phyloP scores from a whole-genome alignment of 257 asterid species.

The Capsicum baccatum region DNA sequence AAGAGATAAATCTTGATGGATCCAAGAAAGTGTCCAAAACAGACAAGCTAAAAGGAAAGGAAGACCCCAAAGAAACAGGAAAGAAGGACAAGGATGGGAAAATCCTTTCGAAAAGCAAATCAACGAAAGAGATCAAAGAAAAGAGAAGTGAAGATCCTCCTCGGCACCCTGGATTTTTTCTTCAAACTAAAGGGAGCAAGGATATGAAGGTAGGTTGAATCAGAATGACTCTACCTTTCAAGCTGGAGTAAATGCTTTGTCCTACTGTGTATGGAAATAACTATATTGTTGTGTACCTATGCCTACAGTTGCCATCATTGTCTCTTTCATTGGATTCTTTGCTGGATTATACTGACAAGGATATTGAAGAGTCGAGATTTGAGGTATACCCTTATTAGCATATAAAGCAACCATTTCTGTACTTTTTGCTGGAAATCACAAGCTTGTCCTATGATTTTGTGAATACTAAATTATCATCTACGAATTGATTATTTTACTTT shows the following conservation, averaged over 20 bases:
- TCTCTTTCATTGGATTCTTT: constrained; percentile 95
- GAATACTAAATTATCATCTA: background rate
- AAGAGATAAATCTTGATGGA: constrained; percentile 47
- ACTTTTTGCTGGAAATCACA: background rate
- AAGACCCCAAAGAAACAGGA: constrained; percentile 45
- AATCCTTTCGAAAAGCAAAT: constrained; percentile 51
- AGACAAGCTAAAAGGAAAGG: constrained; percentile 43
- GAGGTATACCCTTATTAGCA: constrained; percentile 55
- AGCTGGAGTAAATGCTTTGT: constrained; percentile 6
- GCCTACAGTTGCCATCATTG: constrained; percentile 70
- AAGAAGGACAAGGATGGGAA: constrained; percentile 46
- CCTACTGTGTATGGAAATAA: constrained; percentile 18
- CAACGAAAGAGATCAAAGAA: constrained; percentile 53
- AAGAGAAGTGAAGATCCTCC: constrained; percentile 77
- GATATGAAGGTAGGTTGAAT: constrained; percentile 68
- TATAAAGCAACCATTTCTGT: background rate
- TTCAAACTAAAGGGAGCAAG: constrained; percentile 74
- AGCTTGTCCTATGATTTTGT: constrained; percentile 16
- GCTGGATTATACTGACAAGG: constrained; percentile 82
- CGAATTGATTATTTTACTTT: background rate
- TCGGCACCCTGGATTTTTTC: constrained; percentile 84
- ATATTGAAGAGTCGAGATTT: constrained; percentile 79
- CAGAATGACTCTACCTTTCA: constrained; percentile 4
- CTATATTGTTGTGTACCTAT: background rate
- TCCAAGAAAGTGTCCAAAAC: constrained; percentile 48